Base-by-base conservation (phyloP, 306 rosid genomes). In the Quercus aquifolioides region DNA sequence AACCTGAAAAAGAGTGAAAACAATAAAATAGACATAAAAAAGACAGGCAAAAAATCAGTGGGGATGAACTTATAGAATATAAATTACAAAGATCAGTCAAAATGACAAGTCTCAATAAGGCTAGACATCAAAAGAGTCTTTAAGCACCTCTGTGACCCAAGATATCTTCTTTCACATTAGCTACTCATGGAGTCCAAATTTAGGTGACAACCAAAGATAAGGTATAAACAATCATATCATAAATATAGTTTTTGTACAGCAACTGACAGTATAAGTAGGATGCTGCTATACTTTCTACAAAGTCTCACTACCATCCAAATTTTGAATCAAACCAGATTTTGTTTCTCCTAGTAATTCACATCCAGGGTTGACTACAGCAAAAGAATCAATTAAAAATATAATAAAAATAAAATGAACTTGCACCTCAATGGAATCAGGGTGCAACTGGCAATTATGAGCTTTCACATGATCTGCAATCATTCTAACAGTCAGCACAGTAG, bases 401-500 rank as follows among this genome's bases (percentile, higher is more conserved):
- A 55, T 31, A 64, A 19, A 13, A 10, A 46, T 41, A 19, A 65
- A 41, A 18, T 60, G 51, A 23, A 28, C 73, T 71, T 82, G 62
- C 77, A 84, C 99, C 89, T 95, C 96, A 68, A 95, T 55, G 23
- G 87, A 86, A 86, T 93, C 98, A 64, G 97, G 96, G 73, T 91
- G 97, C 84, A 91, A 52, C 69, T 91, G 96, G 76, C 98, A 95
- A 78, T 90, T 86, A 71, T 88, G 82, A 83, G 80, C 97, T 88
- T 95, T 93, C 73, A 93, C 97, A 63, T 71, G 84, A 81, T 86
- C 79, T 72, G 99, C 92, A 89, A 95, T 90, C 91, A 93, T 86
- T 68, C 92, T 89, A 76, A 95, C 98, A 83, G 97, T 94, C 86
- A 90, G 98, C 82, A 86, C 84, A 17, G 98, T 95, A 65, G 84